Conservation (phyloP, 345 rosid species). For the Eucalyptus regnans region DNA sequence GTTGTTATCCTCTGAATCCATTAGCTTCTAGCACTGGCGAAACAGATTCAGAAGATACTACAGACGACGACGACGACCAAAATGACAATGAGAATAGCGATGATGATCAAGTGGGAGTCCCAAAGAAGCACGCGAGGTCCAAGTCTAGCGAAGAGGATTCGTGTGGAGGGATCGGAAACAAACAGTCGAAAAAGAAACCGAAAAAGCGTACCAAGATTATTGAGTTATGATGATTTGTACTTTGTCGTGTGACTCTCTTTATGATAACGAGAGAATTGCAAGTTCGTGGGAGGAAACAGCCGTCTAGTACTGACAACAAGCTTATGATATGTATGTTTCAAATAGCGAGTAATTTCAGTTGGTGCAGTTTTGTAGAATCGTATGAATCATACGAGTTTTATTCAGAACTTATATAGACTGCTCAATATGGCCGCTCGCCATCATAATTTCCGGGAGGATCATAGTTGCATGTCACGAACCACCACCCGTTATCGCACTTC, state of each 20-base stretch:
- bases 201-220: constrained; percentile 9
- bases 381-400: neutral
- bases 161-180: neutral
- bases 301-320: neutral
- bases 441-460: constrained; percentile 41
- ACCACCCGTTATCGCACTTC: constrained; percentile 36
- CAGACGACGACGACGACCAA: constrained; percentile 2
- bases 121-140: neutral
- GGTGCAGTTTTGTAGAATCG: neutral
- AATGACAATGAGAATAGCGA: constrained; percentile 1
- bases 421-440: constrained; percentile 29
- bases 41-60: constrained; percentile 25
- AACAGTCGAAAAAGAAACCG: constrained; percentile 16
- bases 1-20: constrained; percentile 16
- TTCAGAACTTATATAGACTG: neutral
- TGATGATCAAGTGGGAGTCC: neutral
- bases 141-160: neutral
- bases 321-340: neutral
- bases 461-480: constrained; percentile 48
- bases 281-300: neutral
- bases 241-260: too few species aligned
- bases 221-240: constrained; percentile 21
- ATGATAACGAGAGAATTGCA: neutral
- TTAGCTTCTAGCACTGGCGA: constrained; percentile 11
- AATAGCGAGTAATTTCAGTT: neutral